phyloP scores from a whole-genome alignment of 768 basidiomycete genomes.

The Chiua virens region DNA sequence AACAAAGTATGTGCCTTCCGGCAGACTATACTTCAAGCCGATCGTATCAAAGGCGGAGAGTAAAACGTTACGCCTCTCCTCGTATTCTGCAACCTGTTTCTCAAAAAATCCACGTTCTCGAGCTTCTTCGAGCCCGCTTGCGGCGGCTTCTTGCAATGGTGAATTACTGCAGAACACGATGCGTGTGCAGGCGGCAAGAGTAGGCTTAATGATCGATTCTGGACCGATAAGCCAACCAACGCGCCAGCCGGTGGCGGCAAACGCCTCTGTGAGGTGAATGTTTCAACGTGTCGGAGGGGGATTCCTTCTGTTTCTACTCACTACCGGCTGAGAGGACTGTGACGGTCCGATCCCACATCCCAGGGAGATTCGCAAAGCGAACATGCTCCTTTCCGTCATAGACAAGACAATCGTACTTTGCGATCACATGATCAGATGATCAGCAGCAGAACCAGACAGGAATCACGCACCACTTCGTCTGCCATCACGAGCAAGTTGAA shows the following conservation, averaged over 20 bases:
- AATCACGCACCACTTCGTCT: slow-evolving; percentile 85
- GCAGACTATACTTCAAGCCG: slow-evolving; percentile 82
- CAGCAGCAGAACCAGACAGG: neutral
- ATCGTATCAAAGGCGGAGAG: slow-evolving; percentile 77
- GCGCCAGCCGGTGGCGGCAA: slow-evolving; percentile 97
- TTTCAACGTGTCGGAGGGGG: neutral
- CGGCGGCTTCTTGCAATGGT: slow-evolving; percentile 92
- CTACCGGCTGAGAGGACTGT: slow-evolving; percentile 96
- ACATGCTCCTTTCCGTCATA: slow-evolving; percentile 88
- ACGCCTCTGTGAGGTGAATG: slow-evolving; percentile 62
- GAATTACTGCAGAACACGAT: slow-evolving; percentile 96
- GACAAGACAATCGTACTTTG: slow-evolving; percentile 89
- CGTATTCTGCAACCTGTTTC: slow-evolving; percentile 73
- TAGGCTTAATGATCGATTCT: slow-evolving; percentile 74
- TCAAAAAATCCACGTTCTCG: slow-evolving; percentile 72
- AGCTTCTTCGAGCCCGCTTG: slow-evolving; percentile 84
- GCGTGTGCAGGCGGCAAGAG: slow-evolving; percentile 87
- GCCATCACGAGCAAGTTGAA: slow-evolving; percentile 90
- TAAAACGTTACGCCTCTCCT: slow-evolving; percentile 75
- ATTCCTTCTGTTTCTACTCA: slow-evolving; percentile 37
- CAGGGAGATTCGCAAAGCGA: slow-evolving; percentile 90
- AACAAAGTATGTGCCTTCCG: slow-evolving; percentile 91
- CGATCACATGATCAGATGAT: neutral
- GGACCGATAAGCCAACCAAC: slow-evolving; percentile 96
- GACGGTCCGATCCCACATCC: slow-evolving; percentile 98